Evolutionary conservation across 2,329 filamentous ascomycete genomes (phyloP), one percentile per base, ranked within the genome.

Genomic region (Colletotrichum orchidophilum): DNA sequence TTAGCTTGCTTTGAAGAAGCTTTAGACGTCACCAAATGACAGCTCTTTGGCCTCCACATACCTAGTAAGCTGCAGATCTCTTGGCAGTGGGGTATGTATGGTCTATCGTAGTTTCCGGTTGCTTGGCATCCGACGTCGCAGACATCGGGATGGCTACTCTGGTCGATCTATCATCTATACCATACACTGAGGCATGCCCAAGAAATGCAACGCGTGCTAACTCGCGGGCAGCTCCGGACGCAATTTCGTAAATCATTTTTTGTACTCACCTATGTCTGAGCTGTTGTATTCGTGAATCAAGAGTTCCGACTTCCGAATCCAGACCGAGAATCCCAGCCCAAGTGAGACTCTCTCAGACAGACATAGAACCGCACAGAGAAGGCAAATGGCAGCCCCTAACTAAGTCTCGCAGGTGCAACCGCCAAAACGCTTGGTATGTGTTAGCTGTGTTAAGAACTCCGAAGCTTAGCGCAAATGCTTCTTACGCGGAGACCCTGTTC

Each of bases 11-110:
- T 33, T 3, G 21, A 59, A 13, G 27, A 70, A 35, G 42, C 29
- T 29, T 4, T 59, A n/a, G 49, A 63, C 61, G 67, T 66, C 66
- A 70, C 21, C 46, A 46, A 35, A 52, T 60, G 49, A 70, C 29
- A 60, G 53, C 49, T 49, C 35, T 50, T n/a, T 35, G 15, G 18
- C 53, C 55, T 26, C 24, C 57, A 59, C 9, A 8, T 15, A 35
- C 33, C 7, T 13, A 0, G n/a, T 24, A 21, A 50, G n/a, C n/a
- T 50, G 49, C 49, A 26, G 24, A 50, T 7, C 15, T 24, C 63
- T 61, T 61, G 33, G 49, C 58, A 63, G 58, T 46, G 57, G 24
- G 50, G 33, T 50, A n/a, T n/a, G n/a, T 15, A 3, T n/a, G 24
- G 26, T 62, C 26, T 33, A 55, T 18, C 50, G 12, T 13, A 9